These are phyloP conservation scores for Heracleum sosnowskyi DNA, from an alignment of 129 eudicot genomes.

Conservation along the genomic window DNA sequence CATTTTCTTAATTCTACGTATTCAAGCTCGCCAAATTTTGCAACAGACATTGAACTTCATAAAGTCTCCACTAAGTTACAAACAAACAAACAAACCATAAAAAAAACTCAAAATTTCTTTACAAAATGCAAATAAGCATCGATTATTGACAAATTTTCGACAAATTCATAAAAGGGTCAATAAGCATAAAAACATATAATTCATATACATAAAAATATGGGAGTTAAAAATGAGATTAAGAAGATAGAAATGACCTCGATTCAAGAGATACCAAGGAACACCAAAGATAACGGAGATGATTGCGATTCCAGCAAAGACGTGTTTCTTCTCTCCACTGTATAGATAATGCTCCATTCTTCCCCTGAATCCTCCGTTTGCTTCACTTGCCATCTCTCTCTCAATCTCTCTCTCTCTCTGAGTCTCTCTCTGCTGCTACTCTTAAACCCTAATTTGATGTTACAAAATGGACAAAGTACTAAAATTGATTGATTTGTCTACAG, in stretches of 20 bases:
- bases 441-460: conserved; percentile 9
- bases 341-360: conserved; percentile 61
- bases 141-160: background rate
- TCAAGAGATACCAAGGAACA: conserved; percentile 86
- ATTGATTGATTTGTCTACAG: background rate
- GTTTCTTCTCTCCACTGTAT: conserved; percentile 93
- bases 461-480: background rate
- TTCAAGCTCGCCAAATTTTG: background rate
- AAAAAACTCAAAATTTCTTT: background rate
- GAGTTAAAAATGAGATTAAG: background rate
- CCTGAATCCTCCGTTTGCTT: conserved; percentile 56
- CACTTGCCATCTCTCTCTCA: conserved; percentile 39
- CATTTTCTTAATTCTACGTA: background rate
- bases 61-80: too few species aligned
- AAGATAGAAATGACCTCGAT: conserved; percentile 41
- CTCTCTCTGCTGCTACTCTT: background rate
- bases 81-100: background rate
- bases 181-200: background rate
- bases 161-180: background rate
- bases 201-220: background rate
- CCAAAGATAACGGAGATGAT: conserved; percentile 60
- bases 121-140: background rate
- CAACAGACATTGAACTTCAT: background rate
- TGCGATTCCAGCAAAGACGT: conserved; percentile 71
- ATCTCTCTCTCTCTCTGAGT: conserved; percentile 3